These are phyloP conservation scores for Amylocystis lapponica DNA, from an alignment of 768 basidiomycete species.

Conservation along the genomic window DNA sequence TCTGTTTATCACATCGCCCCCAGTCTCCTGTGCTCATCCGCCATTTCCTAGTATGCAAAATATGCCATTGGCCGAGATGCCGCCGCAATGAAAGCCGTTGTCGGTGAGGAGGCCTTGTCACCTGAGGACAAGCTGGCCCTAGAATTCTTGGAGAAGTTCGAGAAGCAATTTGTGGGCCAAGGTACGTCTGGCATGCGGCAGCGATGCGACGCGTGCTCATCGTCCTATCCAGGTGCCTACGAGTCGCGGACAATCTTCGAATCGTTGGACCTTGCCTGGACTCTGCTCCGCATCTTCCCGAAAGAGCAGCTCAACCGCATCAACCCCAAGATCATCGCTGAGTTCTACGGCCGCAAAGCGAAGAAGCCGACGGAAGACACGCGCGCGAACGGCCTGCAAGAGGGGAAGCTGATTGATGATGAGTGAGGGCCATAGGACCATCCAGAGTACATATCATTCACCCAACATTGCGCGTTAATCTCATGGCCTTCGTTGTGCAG, in stretches of 20 bases:
- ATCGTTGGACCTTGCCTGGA: constrained; percentile 96
- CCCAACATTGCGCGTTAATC: not conserved
- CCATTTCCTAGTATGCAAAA: constrained; percentile 74
- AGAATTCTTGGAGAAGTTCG: constrained; percentile 97
- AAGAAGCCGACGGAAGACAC: constrained; percentile 55
- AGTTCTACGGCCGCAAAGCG: constrained; percentile 87
- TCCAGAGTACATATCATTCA: not conserved
- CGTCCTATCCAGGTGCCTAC: constrained; percentile 60
- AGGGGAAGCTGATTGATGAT: constrained; percentile 61
- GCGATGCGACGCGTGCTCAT: not conserved
- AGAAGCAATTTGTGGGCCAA: constrained; percentile 95
- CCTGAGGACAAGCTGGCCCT: constrained; percentile 93
- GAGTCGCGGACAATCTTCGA: constrained; percentile 97
- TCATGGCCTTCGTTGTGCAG: constrained; percentile 2
- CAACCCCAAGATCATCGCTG: constrained; percentile 91
- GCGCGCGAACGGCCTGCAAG: constrained; percentile 37
- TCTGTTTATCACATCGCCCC: not conserved
- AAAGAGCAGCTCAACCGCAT: constrained; percentile 98
- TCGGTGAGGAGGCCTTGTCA: constrained; percentile 95
- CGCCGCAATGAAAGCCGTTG: constrained; percentile 98
- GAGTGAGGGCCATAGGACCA: constrained; percentile 11
- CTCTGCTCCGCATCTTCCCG: constrained; percentile 94
- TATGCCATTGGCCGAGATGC: constrained; percentile 98
- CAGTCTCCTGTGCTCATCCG: not conserved
- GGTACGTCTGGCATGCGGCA: constrained; percentile 39